A percentile compares a stretch with the other conserved stretches of the same genome.
phyloP scores from a whole-genome alignment of 2,329 filamentous ascomycete species.

The Aspergillus phoenicis region DNA sequence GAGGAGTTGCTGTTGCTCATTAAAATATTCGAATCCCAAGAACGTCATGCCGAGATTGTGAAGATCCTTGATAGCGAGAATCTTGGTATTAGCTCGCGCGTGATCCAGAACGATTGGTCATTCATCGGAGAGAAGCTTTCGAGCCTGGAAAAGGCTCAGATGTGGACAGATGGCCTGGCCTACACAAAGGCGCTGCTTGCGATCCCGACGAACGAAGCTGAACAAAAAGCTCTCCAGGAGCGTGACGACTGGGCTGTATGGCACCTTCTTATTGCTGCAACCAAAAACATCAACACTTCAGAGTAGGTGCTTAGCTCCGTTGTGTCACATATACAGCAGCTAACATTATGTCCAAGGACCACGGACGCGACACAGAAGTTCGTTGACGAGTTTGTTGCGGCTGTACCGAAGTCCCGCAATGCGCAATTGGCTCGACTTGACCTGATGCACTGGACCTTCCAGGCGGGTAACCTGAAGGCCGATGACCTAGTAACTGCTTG shows the following conservation, averaged over 20 bases:
- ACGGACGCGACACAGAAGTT: slow-evolving; percentile 35
- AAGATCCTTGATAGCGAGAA: slow-evolving; percentile 47
- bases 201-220: slow-evolving; percentile 35
- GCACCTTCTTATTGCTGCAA: slow-evolving; percentile 43
- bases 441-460: slow-evolving; percentile 28
- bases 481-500: slow-evolving; percentile 42
- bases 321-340: background rate
- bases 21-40: slow-evolving; percentile 48
- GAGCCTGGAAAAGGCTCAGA: slow-evolving; percentile 39
- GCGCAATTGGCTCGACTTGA: slow-evolving; percentile 43
- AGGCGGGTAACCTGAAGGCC: slow-evolving; percentile 28
- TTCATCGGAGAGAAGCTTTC: slow-evolving; percentile 44
- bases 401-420: slow-evolving; percentile 45
- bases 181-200: slow-evolving; percentile 42
- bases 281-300: slow-evolving; percentile 32
- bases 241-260: slow-evolving; percentile 51
- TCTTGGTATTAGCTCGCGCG: slow-evolving; percentile 44
- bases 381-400: slow-evolving; percentile 37
- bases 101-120: slow-evolving; percentile 48
- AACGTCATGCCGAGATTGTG: slow-evolving; percentile 42
- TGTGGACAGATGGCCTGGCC: slow-evolving; percentile 44
- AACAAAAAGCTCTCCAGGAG: slow-evolving; percentile 36
- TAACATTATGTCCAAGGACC: slow-evolving; percentile 29
- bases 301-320: slow-evolving; percentile 33
- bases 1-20: slow-evolving; percentile 51